phyloP scores from a whole-genome alignment of 2,329 filamentous ascomycete species.

The Coleophoma cylindrospora region DNA sequence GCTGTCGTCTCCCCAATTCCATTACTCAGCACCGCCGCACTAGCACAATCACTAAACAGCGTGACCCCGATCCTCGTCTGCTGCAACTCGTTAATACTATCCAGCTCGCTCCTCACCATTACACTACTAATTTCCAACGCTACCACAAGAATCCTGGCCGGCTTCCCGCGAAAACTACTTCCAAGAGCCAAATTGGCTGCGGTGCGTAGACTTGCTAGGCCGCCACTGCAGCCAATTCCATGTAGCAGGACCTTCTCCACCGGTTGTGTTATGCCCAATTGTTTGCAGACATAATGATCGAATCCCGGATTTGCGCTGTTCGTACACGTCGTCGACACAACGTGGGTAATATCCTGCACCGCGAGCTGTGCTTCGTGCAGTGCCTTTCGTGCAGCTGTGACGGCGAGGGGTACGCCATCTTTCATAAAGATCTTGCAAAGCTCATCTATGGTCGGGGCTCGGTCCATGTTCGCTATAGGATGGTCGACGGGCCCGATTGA shows the following conservation, averaged over 20 bases:
- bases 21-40: slow-evolving; percentile 60
- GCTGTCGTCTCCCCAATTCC: slow-evolving; percentile 39
- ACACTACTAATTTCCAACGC: slow-evolving; percentile 59
- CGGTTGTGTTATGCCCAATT: slow-evolving; percentile 49
- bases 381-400: slow-evolving; percentile 49
- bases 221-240: slow-evolving; percentile 62
- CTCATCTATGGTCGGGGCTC: slow-evolving; percentile 48
- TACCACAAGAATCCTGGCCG: slow-evolving; percentile 60
- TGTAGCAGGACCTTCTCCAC: slow-evolving; percentile 63
- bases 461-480: slow-evolving; percentile 52
- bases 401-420: slow-evolving; percentile 52
- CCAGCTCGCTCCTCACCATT: slow-evolving; percentile 59
- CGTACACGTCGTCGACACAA: slow-evolving; percentile 64
- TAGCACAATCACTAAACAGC: slow-evolving; percentile 68
- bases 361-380: slow-evolving; percentile 48
- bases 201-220: slow-evolving; percentile 55
- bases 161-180: slow-evolving; percentile 49
- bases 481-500: slow-evolving; percentile 58
- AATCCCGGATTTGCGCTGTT: slow-evolving; percentile 66
- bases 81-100: slow-evolving; percentile 53
- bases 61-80: slow-evolving; percentile 60
- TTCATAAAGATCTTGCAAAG: slow-evolving; percentile 50
- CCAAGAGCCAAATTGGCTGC: slow-evolving; percentile 64
- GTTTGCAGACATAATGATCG: slow-evolving; percentile 58
- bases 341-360: slow-evolving; percentile 53